Evolutionary conservation across 495 filamentous ascomycete species (phyloP).

Genomic region (Trichoderma erinaceum): DNA sequence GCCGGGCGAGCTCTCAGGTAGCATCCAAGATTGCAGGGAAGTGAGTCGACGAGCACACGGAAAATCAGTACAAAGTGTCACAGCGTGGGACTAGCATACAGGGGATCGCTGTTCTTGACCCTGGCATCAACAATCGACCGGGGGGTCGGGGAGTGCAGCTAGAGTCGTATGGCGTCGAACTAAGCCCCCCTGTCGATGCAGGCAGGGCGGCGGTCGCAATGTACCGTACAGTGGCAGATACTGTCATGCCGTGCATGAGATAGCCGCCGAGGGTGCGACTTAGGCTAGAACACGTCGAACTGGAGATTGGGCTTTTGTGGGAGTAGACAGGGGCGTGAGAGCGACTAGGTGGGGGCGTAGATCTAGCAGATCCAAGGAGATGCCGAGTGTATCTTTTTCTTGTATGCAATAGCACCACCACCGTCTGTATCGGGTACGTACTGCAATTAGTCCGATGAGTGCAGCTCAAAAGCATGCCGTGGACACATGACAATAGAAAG

Average conservation of each 20-base stretch:
- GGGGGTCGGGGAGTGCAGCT: slow-evolving; percentile 6
- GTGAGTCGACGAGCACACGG: slow-evolving; percentile 11
- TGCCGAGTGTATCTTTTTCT: not conserved
- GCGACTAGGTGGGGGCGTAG: not conserved
- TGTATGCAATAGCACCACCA: not conserved
- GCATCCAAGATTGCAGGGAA: not conserved
- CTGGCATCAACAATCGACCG: not conserved
- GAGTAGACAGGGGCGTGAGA: not conserved
- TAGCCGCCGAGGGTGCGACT: slow-evolving; percentile 5
- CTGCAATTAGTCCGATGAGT: not conserved
- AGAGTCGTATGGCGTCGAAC: not conserved
- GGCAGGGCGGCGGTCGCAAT: not conserved
- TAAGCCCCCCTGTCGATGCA: not conserved
- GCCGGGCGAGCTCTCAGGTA: slow-evolving; percentile 4
- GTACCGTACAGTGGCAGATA: slow-evolving; percentile 9
- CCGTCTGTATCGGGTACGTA: not conserved
- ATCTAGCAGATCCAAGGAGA: not conserved
- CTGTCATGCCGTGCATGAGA: slow-evolving; percentile 12
- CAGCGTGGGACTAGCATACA: not conserved
- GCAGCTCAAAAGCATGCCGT: not conserved
- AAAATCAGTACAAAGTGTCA: not conserved
- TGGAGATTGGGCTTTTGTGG: not conserved
- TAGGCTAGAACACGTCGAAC: not conserved
- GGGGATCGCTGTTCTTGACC: not conserved
- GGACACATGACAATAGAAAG: slow-evolving; percentile 2